phyloP scores from a whole-genome alignment of 441 rosid species.

The Erodium moschatum region DNA sequence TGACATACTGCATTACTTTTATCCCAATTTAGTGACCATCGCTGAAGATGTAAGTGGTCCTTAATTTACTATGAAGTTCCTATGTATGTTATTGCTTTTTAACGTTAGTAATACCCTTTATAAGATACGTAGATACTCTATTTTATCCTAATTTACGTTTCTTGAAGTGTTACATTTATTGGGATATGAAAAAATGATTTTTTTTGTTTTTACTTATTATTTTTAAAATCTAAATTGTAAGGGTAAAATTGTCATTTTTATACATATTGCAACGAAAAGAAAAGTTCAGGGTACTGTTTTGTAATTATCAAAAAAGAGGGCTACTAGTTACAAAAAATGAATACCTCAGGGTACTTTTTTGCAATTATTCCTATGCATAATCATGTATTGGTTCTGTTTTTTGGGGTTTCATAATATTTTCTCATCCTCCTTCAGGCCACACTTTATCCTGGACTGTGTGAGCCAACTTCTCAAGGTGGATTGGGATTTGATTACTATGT shows the following conservation, averaged over 20 bases:
- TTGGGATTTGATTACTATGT: constrained; percentile 86
- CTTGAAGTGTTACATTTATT: neutral
- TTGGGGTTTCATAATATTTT: constrained; percentile 13
- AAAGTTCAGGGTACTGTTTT: neutral
- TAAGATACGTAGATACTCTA: neutral
- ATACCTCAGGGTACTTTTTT: no score
- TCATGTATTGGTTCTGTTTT: neutral
- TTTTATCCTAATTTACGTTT: neutral
- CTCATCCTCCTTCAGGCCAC: constrained; percentile 42
- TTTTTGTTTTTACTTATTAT: no score
- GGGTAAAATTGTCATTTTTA: no score
- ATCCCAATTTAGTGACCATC: constrained; percentile 83
- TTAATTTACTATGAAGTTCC: neutral
- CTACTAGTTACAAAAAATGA: no score
- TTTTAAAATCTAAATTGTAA: no score
- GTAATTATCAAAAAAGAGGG: neutral
- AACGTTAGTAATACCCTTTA: neutral
- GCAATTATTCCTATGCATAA: no score
- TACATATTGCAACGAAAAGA: no score
- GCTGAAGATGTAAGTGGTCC: constrained; percentile 85
- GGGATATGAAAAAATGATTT: no score
- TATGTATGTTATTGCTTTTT: neutral
- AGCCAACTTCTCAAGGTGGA: constrained; percentile 85
- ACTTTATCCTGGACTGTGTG: constrained; percentile 88
- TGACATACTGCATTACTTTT: constrained; percentile 72